Evolutionary conservation across 306 rosid genomes (phyloP), one percentile per base, ranked within the genome.

Genomic region (Lathyrus sativus): DNA sequence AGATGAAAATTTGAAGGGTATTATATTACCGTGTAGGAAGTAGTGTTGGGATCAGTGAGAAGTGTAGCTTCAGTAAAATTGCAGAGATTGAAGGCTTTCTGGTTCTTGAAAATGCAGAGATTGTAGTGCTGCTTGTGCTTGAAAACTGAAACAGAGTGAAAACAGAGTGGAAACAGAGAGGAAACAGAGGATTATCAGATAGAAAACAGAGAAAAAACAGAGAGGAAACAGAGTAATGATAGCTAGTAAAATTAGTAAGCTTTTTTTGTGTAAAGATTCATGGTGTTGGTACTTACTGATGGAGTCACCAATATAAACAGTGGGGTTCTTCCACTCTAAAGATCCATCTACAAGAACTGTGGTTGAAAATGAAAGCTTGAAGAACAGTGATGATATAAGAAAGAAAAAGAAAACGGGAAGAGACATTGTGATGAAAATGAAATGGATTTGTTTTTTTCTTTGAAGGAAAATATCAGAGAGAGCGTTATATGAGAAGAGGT

Each of bases 21-120:
- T 75, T 81, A 89, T 15, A 2, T 74, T 81, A 92, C 98, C 81
- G 85, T 82, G 76, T 80, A 92, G 33, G 89, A 82, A 35, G 76
- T 26, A 37, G 88, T 73, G 69, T 71, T 77, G 38, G 86, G 80
- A 69, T 87, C 85, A 77, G 64, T 80, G 41, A 92, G 96, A 74
- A 88, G 88, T 44, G 87, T 86, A 79, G 98, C 91, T 69, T 67
- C 89, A 60, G 86, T 77, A 84, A 90, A 80, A 62, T 90, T 88
- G 85, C 98, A 90, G 81, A 82, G 62, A 60, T 78, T 67, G 79
- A 86, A 90, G 68, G 96, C 96, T 60, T 68, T 70, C 71, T 76
- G 84, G 82, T 90, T 82, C 89, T 85, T 86, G 90, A 92, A 92
- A 82, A 92, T 92, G 93, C 85, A 90, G 79, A 92, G 98, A 29